These are phyloP conservation scores for Globisporangium echinulatum DNA, from an alignment of 352 stramenopile genomes.

Conservation along the genomic window DNA sequence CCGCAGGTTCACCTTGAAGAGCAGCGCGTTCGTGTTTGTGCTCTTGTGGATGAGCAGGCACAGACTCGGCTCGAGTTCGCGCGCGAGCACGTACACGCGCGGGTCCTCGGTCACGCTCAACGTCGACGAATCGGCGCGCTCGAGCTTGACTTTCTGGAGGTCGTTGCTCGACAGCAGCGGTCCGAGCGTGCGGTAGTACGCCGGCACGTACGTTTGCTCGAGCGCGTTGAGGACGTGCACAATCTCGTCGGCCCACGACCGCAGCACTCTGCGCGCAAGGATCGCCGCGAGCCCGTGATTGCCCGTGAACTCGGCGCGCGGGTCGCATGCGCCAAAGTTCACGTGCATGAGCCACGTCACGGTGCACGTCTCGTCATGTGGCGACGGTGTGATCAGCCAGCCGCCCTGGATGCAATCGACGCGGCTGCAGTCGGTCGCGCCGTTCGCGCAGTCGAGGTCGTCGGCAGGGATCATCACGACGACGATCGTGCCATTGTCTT, in stretches of 20 bases:
- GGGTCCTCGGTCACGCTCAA: slow-evolving; percentile 25
- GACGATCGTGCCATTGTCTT: slow-evolving; percentile 55
- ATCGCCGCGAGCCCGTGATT: slow-evolving; percentile 25
- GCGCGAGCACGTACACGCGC: slow-evolving; percentile 37
- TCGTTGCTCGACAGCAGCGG: slow-evolving; percentile 33
- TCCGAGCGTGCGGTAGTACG: slow-evolving; percentile 46
- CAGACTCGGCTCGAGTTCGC: slow-evolving; percentile 38
- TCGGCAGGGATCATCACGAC: slow-evolving; percentile 67
- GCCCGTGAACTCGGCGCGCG: slow-evolving; percentile 46
- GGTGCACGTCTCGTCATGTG: slow-evolving; percentile 49
- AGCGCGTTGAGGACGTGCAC: slow-evolving; percentile 32
- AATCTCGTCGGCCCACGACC: slow-evolving; percentile 54
- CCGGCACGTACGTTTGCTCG: slow-evolving; percentile 36
- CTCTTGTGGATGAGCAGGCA: slow-evolving; percentile 57
- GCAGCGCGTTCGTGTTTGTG: slow-evolving; percentile 48
- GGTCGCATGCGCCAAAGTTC: slow-evolving; percentile 62
- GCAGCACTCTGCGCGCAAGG: slow-evolving; percentile 28
- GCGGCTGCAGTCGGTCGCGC: slow-evolving; percentile 11
- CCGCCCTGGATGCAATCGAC: slow-evolving; percentile 65
- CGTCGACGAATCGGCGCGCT: slow-evolving; percentile 23
- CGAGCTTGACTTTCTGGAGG: slow-evolving; percentile 38
- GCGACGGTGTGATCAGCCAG: slow-evolving; percentile 57
- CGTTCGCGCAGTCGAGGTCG: slow-evolving; percentile 20
- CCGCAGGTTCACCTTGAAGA: slow-evolving; percentile 36
- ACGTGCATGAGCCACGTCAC: slow-evolving; percentile 79